Percentiles rank a stretch among this genome's conserved stretches.
These are phyloP conservation scores for Skeletonema marinoi DNA, from an alignment of 108 stramenopile species.

Conservation along the genomic window DNA sequence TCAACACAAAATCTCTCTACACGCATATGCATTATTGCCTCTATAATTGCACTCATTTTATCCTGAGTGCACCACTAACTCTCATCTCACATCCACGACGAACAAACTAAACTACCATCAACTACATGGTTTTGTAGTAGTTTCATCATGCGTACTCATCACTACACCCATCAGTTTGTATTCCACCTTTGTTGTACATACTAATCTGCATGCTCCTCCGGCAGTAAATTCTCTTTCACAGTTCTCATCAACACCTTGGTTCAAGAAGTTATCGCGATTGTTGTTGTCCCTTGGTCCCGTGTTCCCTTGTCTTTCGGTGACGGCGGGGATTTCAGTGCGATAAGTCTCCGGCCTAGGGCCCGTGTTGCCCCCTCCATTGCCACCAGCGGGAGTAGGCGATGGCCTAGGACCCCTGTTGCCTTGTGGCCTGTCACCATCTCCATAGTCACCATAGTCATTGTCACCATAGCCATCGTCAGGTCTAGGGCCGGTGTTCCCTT, in stretches of 20 bases:
- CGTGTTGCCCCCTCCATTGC: no score
- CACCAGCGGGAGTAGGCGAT: no score
- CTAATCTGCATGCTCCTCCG: not conserved
- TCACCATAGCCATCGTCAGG: no score
- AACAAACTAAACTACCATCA: not conserved
- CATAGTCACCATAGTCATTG: not conserved
- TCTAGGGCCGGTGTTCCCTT: no score
- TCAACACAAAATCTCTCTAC: not conserved
- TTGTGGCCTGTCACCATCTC: not conserved
- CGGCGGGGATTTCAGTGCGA: no score
- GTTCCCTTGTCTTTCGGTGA: no score
- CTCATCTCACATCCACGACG: not conserved
- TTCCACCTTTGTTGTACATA: not conserved
- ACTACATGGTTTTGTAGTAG: not conserved
- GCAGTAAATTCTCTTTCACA: not conserved
- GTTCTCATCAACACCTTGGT: not conserved
- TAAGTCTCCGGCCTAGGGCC: no score
- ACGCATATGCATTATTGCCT: not conserved
- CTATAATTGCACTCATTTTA: not conserved
- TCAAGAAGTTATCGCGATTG: not conserved
- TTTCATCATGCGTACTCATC: not conserved
- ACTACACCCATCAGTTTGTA: not conserved
- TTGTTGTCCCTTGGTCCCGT: not conserved
- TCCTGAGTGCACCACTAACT: not conserved
- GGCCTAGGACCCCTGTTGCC: not conserved